These are phyloP conservation scores for Colletotrichum sp. DNA, from an alignment of 2,329 filamentous ascomycete species.

Conservation along the genomic window DNA sequence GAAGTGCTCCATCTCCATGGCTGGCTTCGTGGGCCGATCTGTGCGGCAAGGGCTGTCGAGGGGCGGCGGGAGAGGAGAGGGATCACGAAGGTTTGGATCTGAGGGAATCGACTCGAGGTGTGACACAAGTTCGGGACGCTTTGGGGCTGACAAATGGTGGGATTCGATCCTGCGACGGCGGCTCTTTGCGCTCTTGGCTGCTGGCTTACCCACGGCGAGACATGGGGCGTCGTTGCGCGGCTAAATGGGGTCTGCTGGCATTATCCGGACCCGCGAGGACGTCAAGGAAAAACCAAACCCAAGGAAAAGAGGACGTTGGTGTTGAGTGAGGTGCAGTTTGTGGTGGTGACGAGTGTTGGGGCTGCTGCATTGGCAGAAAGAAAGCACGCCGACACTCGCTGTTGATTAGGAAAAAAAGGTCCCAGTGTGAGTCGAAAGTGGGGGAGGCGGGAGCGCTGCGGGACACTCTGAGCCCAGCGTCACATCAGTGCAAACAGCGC, in stretches of 20 bases:
- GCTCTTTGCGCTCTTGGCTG: background rate
- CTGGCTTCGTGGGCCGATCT: background rate
- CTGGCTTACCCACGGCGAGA: background rate
- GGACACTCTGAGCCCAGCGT: background rate
- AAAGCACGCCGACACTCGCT: background rate
- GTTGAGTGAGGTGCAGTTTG: background rate
- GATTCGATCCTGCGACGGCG: background rate
- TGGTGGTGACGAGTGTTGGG: background rate
- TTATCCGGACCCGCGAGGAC: background rate
- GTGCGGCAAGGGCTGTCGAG: background rate
- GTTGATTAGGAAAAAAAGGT: background rate
- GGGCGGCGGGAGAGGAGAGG: background rate
- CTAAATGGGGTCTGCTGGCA: background rate
- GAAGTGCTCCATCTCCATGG: background rate
- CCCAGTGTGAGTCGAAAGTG: background rate
- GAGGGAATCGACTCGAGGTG: background rate
- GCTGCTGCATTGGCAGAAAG: background rate
- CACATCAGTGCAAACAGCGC: background rate
- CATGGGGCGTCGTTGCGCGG: background rate
- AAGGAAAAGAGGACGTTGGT: background rate
- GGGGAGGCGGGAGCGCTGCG: background rate
- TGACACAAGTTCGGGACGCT: background rate
- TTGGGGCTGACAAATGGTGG: constrained; percentile 11
- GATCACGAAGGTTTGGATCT: background rate
- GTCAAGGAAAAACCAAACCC: background rate